Base-by-base conservation (phyloP, 129 eudicot genomes). In the Sambucus nigra region DNA sequence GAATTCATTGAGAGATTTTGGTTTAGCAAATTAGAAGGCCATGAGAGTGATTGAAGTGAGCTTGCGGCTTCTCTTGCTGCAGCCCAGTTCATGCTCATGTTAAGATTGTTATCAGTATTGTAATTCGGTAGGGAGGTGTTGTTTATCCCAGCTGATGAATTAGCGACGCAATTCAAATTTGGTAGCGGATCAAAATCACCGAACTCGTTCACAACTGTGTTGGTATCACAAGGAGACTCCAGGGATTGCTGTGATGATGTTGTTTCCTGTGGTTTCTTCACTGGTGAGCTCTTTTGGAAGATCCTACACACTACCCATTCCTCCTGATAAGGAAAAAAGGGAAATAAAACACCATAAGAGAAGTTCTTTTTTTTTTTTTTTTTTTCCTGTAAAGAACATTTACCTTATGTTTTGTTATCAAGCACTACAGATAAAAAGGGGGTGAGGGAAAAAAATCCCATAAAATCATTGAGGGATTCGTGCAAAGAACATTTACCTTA, bases 251-350 rank as follows among this genome's bases (percentile, higher is more conserved):
- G 84, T 0, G 96, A 77, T 9, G 94, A 65, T 14, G 71, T 39
- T 21, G 88, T 39, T 66, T 61, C 78, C 61, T 69, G 79, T 22
- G 81, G 81, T 68, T 73, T 83, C 69, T 84, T 88, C 28, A 71
- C 68, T 22, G 64, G 45, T 10, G 80, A 20, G 24, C 69, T 83
- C 65, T 88, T 88, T 20, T 83, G 94, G 40, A 88, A 88, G 47
- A 88, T 77, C 55, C 97, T 64, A 29, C 97, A 88, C 18, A 88
- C 92, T 7, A 84, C 97, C 97, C 97, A 88, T 70, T 88, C 97
- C 14, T 83, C 97, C 96, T 88, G 72, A 18, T 23, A 47, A 35
- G 5, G 25, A 12, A 35, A 35, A 35, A 15, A 29, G 42, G 12
- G n/a, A n/a, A n/a, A n/a, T n/a, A n/a, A n/a, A 35, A 35, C 42